Evolutionary conservation across 257 asterid species (phyloP).

Genomic region (Solanum bulbocastanum): DNA sequence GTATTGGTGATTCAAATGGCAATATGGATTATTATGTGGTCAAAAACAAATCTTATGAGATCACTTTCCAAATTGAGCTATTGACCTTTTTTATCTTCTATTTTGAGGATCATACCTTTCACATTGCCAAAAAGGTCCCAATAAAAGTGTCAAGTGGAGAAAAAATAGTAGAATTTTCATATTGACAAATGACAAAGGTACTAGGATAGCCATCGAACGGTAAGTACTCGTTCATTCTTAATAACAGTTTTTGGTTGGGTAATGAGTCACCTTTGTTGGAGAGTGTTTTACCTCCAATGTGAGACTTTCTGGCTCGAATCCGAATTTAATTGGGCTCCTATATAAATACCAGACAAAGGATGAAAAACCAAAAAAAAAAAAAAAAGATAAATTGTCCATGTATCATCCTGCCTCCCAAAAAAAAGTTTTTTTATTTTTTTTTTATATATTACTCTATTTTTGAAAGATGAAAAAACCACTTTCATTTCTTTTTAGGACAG

Average conservation of each 20-base stretch:
- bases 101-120: not conserved
- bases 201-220: rapidly evolving
- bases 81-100: not conserved
- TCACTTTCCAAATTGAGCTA: not conserved
- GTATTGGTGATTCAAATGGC: not conserved
- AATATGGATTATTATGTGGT: not conserved
- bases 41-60: not conserved
- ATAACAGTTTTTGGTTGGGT: too few relatives aligned
- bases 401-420: not conserved
- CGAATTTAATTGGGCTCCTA: too few relatives aligned
- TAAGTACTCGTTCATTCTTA: too few relatives aligned
- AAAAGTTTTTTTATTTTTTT: not conserved
- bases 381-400: not conserved
- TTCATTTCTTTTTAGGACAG: not conserved
- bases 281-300: too few relatives aligned
- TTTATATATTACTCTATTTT: not conserved
- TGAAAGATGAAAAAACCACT: not conserved
- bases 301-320: rapidly evolving
- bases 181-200: not conserved
- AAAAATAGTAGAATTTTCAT: not conserved
- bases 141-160: not conserved
- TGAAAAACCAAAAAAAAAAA: too few relatives aligned
- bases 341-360: too few relatives aligned
- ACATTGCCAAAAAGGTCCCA: not conserved
- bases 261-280: too few relatives aligned